Base-by-base conservation (phyloP, 2,329 filamentous ascomycete species). In the Parafenestella ontariensis region DNA sequence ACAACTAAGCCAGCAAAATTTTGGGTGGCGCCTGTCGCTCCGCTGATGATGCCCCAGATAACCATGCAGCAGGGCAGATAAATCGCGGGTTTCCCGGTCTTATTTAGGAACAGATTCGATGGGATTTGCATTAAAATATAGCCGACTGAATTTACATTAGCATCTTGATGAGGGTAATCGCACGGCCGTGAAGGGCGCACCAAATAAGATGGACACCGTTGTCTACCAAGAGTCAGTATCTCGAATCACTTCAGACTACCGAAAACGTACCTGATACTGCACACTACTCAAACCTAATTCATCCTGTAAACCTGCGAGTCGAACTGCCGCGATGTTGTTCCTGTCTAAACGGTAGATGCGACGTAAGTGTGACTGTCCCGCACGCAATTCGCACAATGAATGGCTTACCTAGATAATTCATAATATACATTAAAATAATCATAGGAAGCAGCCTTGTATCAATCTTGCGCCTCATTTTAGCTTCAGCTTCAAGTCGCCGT, bases 361-460 rank as follows among this genome's bases (percentile, higher is more conserved):
- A 33, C 34, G 28, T 45, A 15, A 46, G 34, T 46, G 17, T 46
- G 17, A 13, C n/a, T 5, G 8, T 6, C 34, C 20, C 17, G 21
- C 13, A 39, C n/a, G 5, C 5, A 34, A 24, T 1, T 15, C 34
- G 20, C 13, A 29, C 5, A 34, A n/a, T 20, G 11, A 5, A 17
- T 8, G 2, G 10, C 39, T 40, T 21, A 20, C 28, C 26, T 17
- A 89, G 75, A 72, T 90, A 92, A 76, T 92, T 91, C 77, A 89
- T 73, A 70, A 92, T 90, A 68, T 91, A 92, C 78, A 92, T 89
- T 60, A 91, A 72, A 43, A 92, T 85, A 52, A 92, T 79, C 75
- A 87, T 87, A 0, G 88, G 88, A 64, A 91, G 78, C 72, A 92
- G 55, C 46, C 89, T 82, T 18, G 82, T 64, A 69, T 92, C 90